Evolutionary conservation across 257 asterid species (phyloP), one percentile per base, ranked within the genome.

Genomic region (Fraxinus americana): DNA sequence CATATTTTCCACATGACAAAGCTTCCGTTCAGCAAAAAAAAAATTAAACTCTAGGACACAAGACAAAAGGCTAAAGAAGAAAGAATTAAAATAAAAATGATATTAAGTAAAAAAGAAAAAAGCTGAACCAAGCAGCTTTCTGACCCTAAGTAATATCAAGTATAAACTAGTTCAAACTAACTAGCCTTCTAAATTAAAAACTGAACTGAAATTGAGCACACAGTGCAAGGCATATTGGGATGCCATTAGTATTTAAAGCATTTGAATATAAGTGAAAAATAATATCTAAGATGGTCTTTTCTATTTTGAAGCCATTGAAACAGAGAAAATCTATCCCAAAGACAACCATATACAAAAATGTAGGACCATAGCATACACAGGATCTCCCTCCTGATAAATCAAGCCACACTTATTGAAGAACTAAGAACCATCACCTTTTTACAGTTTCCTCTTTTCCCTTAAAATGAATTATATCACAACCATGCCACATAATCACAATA

Each of bases 391-490:
- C 65, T 21, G 41, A 41, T 23, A 34, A 72, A 54, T 12, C 32
- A 50, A 52, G 67, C 25, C 52, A 35, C 35, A 12, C 17, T 63
- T 25, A 63, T 25, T 63, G 7, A 2, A 23, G 30, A 63, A 23
- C 5, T 61, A 23, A 23, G 67, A 61, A 61, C 16, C 32, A 61
- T n/a, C 41, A 57, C 77, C 35, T 70, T 29, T 14, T 17, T 3
- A 61, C 50, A 35, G 69, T 61, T 73, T 36, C 27, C 10, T 45
- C 35, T 69, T 23, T n/a, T 54, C 12, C 4, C 30, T 59, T 21
- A 59, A 59, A 59, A 59, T 59, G 67, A 21, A 21, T 68, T 17
- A 75, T 69, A 73, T 13, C 70, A 73, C 69, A 73, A 12, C 54
- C 57, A 11, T 41, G 23, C 67, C 48, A 65, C 17, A 23, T 78